Evolutionary conservation across 768 basidiomycete genomes (phyloP).

Genomic region (Lactarius psammicola): DNA sequence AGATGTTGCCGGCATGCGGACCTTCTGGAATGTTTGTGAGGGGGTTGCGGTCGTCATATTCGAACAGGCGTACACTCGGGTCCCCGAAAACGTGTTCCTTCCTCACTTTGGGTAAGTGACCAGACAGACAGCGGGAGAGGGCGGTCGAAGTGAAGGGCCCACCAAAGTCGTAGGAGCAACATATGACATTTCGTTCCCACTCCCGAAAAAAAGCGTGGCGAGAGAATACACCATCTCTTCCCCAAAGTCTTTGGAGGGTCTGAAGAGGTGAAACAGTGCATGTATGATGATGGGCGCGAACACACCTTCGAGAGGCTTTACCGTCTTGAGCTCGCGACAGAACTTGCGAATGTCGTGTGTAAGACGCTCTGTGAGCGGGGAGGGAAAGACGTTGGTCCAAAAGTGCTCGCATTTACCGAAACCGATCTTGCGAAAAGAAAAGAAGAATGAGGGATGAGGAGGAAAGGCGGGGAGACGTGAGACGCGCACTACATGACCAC

Average conservation of each 20-base stretch:
- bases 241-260: conserved; percentile 39
- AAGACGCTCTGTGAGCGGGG: conserved; percentile 34
- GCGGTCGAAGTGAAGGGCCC: neutral
- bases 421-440: conserved; percentile 31
- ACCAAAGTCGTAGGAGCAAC: conserved; percentile 37
- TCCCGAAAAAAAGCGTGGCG: conserved; percentile 39
- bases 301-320: conserved; percentile 36
- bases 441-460: neutral
- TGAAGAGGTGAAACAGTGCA: conserved; percentile 37
- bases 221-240: conserved; percentile 40
- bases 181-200: conserved; percentile 41
- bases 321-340: conserved; percentile 34
- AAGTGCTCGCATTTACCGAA: conserved; percentile 40
- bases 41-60: conserved; percentile 36
- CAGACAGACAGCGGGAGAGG: neutral
- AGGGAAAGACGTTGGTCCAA: conserved; percentile 43
- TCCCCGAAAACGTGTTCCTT: conserved; percentile 39
- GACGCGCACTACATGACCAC: conserved; percentile 37
- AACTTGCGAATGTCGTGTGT: conserved; percentile 37
- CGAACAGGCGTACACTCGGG: conserved; percentile 39
- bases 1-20: conserved; percentile 9
- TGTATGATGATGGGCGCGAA: conserved; percentile 39
- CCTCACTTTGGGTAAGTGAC: neutral
- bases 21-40: conserved; percentile 40
- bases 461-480: neutral